Base-by-base conservation (phyloP, 352 stramenopile genomes). In the Thraustochytrium sp. region DNA sequence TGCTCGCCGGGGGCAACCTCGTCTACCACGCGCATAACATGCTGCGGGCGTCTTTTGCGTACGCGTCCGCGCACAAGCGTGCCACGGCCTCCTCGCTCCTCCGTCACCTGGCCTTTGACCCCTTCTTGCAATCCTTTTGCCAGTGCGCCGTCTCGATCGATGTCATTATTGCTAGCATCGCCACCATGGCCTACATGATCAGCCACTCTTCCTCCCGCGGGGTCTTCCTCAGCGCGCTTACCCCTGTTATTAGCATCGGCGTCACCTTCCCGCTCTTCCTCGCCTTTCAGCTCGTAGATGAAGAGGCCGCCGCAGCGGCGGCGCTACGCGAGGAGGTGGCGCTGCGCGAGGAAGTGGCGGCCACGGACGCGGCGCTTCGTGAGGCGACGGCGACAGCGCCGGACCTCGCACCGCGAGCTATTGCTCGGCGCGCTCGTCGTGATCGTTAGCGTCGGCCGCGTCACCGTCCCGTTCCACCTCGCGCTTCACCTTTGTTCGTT, bases 261-360 rank as follows among this genome's bases (percentile, higher is more conserved):
- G 62, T 75, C 36, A 75, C 62, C 38, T 75, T 75, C 51, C 62
- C 62, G 5, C n/a, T 53, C 51, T 75, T 75, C 31, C 38, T 75
- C 4, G 36, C 38, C 16, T 16, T 75, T 36, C 3, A 53, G n/a
- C 44, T 75, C 62, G 29, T 51, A 4, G 62, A 53, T 16, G 38
- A 75, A 38, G 38, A 9, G 23, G 31, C 31, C 11, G 26, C 26
- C 11, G 26, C 31, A 26, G 13, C 54, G 3, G 16, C 5, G 3
- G 26, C 34, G 8, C 51, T 31, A 11, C 9, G 29, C 4, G 51
- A 59, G 13, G 21, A 31, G 31, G 3, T 5, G 26, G 31, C 21
- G 51, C n/a, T n/a, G 2, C 2, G 51, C 51, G 51, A 59, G 16
- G 51, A n/a, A 34, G 16, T 34, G 21, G 31, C 9, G 26, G n/a